Evolutionary conservation across 2,329 filamentous ascomycete species (phyloP), one percentile per base, ranked within the genome.

Genomic region (Orbilia ellipsospora): DNA sequence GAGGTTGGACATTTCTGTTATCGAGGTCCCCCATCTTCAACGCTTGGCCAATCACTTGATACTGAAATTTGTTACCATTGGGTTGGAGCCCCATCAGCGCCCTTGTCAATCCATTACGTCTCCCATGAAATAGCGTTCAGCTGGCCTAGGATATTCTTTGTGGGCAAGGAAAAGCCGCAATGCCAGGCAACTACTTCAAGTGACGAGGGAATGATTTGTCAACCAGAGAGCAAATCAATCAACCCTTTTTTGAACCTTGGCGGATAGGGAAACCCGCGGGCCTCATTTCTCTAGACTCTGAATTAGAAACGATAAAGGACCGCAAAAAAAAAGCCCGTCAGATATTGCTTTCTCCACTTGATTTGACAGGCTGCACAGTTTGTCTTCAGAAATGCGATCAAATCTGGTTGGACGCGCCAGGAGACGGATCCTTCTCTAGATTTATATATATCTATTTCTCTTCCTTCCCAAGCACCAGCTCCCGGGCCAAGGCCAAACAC

Each of bases 51-150:
- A 36, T 36, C 31, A 36, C 31, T 10, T 10, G 10, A 2, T 36
- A 36, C 10, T 36, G 31, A 7, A 10, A 36, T 36, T 7, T 36
- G 31, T 36, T 36, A 4, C 23, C 31, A 36, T n/a, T 6, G 16
- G 45, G 15, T 23, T 55, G 45, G 64, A 75, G 72, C 72, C 64
- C 63, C 72, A 75, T 50, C 31, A 1, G 31, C 31, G 31, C 31
- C 72, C 66, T 59, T 52, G 59, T 55, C 18, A 12, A 26, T 42
- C 23, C 23, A 13, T 13, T 60, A 69, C 64, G 69, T 75, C 40
- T 20, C 52, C 42, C 48, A 36, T 18, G 59, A 75, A 69, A 26
- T 36, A 36, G 31, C 69, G 69, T 67, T 75, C 72, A 75, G 72
- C 72, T 75, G 45, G 28, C 23, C 64, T n/a, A 36, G 70, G 70